A percentile compares a stretch with the other conserved stretches of the same genome.
Evolutionary conservation across 139 green algal genomes (phyloP).

Genomic region (Auxenochlorella pyrenoidosa): DNA sequence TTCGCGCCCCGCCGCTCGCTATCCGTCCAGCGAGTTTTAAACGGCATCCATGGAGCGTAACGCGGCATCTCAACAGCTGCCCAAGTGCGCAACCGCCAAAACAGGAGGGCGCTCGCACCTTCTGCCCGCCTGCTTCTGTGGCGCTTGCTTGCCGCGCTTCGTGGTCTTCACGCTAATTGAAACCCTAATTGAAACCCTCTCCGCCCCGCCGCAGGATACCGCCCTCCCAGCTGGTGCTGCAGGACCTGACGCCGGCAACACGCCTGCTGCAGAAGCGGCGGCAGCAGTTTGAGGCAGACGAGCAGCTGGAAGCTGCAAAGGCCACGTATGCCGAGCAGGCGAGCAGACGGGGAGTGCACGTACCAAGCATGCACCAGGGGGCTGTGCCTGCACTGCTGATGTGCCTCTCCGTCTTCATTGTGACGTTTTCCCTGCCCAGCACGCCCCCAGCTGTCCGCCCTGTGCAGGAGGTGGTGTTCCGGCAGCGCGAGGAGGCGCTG

Average conservation of each 20-base stretch:
- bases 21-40: not conserved
- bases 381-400: not conserved
- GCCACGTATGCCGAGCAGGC: constrained; percentile 10
- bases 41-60: not conserved
- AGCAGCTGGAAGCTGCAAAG: constrained; percentile 78
- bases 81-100: not conserved
- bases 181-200: not conserved
- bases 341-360: not conserved
- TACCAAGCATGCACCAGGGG: not conserved
- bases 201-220: not conserved
- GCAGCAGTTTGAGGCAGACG: constrained; percentile 96
- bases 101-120: not conserved
- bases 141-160: not conserved
- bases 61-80: not conserved
- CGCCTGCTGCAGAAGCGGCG: constrained; percentile 90
- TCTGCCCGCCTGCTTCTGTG: not conserved
- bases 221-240: constrained; percentile 74
- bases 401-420: not conserved
- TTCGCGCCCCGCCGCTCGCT: not conserved
- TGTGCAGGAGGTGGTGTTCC: constrained; percentile 86
- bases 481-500: constrained; percentile 81
- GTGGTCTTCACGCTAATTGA: not conserved
- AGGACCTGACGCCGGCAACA: constrained; percentile 90
- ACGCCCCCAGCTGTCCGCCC: not conserved
- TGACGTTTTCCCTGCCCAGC: no score